phyloP scores from a whole-genome alignment of 2,329 filamentous ascomycete genomes.

The Xylariaceae sp. region DNA sequence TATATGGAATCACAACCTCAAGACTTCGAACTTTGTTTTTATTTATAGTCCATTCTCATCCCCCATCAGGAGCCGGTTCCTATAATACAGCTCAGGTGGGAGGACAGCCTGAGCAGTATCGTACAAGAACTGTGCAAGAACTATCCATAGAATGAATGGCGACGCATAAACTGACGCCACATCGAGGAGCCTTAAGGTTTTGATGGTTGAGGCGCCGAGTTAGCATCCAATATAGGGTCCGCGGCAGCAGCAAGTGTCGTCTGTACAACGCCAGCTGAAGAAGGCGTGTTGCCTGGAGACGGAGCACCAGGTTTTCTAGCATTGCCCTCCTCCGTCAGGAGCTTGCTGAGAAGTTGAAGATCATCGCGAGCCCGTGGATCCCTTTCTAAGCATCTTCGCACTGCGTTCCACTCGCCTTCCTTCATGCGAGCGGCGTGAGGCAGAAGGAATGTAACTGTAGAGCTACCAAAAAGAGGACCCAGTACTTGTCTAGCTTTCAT shows the following conservation, averaged over 20 bases:
- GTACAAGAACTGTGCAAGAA: conserved; percentile 4
- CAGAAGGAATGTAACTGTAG: conserved; percentile 64
- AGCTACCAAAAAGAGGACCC: conserved; percentile 55
- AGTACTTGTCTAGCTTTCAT: conserved; percentile 57
- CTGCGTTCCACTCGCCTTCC: conserved; percentile 66
- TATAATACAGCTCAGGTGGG: not conserved
- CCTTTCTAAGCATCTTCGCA: conserved; percentile 61
- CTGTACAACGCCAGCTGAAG: conserved; percentile 28
- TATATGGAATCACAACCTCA: not conserved
- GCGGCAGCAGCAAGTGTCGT: conserved; percentile 29
- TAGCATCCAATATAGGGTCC: conserved; percentile 18
- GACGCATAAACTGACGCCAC: not conserved
- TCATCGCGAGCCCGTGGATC: conserved; percentile 62
- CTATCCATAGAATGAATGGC: conserved; percentile 1
- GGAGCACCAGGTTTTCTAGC: conserved; percentile 26
- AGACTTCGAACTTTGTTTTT: not conserved
- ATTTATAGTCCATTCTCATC: conserved; percentile 4
- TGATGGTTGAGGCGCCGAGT: conserved; percentile 23
- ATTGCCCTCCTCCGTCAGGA: conserved; percentile 47
- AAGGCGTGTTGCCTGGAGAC: conserved; percentile 20
- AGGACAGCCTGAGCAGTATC: conserved; percentile 1
- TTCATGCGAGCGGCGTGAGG: conserved; percentile 64
- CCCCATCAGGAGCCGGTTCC: not conserved
- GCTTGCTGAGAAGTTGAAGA: conserved; percentile 48
- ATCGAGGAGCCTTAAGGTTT: conserved; percentile 17